phyloP scores from a whole-genome alignment of 176 grass and related monocot species.

The Rhynchospora tenuis region DNA sequence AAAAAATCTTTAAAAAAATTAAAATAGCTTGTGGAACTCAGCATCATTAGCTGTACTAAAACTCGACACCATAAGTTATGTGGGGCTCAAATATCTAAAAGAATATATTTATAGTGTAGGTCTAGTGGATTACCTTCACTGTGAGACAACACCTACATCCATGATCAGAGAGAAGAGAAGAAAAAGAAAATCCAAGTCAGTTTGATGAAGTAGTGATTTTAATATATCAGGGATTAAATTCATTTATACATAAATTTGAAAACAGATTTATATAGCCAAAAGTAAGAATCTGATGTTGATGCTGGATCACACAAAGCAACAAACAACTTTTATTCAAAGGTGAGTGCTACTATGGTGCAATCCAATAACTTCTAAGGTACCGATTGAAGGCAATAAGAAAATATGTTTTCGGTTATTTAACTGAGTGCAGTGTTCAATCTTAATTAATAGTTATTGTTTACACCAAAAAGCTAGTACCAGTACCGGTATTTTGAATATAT shows the following conservation, averaged over 20 bases:
- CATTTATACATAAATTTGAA: background rate
- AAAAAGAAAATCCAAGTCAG: conserved; percentile 8
- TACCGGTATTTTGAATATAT: background rate
- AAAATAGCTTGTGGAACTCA: too few relatives aligned
- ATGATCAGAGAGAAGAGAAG: background rate
- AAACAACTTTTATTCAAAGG: background rate
- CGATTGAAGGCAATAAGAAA: background rate
- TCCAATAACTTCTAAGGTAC: background rate
- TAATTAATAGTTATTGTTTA: background rate
- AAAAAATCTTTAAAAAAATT: too few relatives aligned
- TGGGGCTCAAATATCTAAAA: background rate
- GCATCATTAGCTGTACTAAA: too few relatives aligned
- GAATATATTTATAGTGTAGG: background rate
- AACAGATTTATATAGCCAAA: background rate
- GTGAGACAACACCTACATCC: conserved; percentile 84
- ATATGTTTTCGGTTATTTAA: background rate
- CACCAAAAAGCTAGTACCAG: background rate
- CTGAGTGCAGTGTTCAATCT: background rate
- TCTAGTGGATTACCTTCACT: conserved; percentile 64
- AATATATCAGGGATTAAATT: background rate
- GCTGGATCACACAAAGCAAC: background rate
- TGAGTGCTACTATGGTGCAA: background rate
- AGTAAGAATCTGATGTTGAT: background rate
- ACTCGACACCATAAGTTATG: too few relatives aligned
- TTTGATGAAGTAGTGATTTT: background rate